These are phyloP conservation scores for Hypomontagnella submonticulosa DNA, from an alignment of 495 filamentous ascomycete species.

Conservation along the genomic window DNA sequence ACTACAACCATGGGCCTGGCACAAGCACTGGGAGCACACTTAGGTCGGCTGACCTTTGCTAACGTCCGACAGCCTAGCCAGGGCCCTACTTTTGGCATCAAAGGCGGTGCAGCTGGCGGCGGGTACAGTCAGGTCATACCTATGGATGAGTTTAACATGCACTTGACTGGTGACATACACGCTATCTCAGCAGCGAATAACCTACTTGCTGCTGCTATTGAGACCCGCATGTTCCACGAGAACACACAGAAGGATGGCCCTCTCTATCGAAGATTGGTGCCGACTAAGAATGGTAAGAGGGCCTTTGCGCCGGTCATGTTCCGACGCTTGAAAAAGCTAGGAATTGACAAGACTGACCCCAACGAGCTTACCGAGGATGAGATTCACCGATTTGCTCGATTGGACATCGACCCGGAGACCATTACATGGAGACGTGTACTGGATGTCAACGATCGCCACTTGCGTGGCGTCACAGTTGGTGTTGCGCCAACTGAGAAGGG, in stretches of 20 bases:
- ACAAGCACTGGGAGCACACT: slow-evolving; percentile 91
- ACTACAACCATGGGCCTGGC: slow-evolving; percentile 97
- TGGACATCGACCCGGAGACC: slow-evolving; percentile 96
- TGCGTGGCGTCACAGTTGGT: slow-evolving; percentile 87
- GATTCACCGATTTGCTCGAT: slow-evolving; percentile 83
- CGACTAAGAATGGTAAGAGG: slow-evolving; percentile 87
- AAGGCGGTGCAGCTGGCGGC: slow-evolving; percentile 95
- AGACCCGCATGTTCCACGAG: slow-evolving; percentile 98
- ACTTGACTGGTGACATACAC: slow-evolving; percentile 97
- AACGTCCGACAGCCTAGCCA: slow-evolving; percentile 98
- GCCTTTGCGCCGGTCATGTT: slow-evolving; percentile 91
- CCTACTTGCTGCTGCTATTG: slow-evolving; percentile 95
- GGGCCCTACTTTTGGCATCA: slow-evolving; percentile 98
- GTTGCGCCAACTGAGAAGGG: slow-evolving; percentile 91
- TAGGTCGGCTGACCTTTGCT: slow-evolving; percentile 88
- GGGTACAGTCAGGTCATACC: slow-evolving; percentile 99
- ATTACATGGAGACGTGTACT: slow-evolving; percentile 97
- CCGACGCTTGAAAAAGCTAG: slow-evolving; percentile 90
- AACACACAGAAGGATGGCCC: slow-evolving; percentile 90
- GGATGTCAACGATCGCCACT: slow-evolving; percentile 95
- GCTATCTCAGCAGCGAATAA: slow-evolving; percentile 98
- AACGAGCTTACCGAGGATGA: slow-evolving; percentile 91
- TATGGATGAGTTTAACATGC: slow-evolving; percentile 99
- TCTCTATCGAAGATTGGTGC: slow-evolving; percentile 89
- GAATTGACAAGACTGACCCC: slow-evolving; percentile 93